phyloP scores from a whole-genome alignment of 371 early-diverging fungal genomes.

The Enterospora canceri region DNA sequence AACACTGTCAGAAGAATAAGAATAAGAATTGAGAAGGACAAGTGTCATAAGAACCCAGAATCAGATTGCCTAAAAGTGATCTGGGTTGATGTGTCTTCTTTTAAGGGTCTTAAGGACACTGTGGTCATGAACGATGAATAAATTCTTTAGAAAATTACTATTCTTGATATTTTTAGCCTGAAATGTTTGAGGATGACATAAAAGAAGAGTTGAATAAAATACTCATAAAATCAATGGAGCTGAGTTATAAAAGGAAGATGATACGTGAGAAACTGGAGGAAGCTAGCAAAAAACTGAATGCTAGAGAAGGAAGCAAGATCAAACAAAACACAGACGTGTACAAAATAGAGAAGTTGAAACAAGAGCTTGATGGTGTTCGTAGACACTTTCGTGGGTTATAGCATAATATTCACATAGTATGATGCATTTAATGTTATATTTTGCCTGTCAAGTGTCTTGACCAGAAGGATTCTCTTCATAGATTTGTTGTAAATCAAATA shows the following conservation, averaged over 20 bases:
- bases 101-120: slow-evolving; percentile 16
- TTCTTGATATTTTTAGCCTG: slow-evolving; percentile 6
- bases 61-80: slow-evolving; percentile 11
- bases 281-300: neutral
- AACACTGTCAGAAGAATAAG: slow-evolving; percentile 25
- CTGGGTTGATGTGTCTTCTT: slow-evolving; percentile 19
- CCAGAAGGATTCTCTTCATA: slow-evolving; percentile 21
- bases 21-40: slow-evolving; percentile 29
- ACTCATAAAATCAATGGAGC: slow-evolving; percentile 36
- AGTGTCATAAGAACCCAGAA: slow-evolving; percentile 20
- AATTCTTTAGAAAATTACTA: slow-evolving; percentile 8
- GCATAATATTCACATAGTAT: neutral
- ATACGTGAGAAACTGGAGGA: slow-evolving; percentile 21
- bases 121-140: slow-evolving; percentile 17
- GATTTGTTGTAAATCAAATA: slow-evolving; percentile 27
- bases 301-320: too few relatives aligned
- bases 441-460: slow-evolving; percentile 13
- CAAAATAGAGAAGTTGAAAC: neutral
- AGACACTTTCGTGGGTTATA: slow-evolving; percentile 4
- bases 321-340: slow-evolving; percentile 24
- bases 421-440: neutral
- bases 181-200: neutral
- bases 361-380: slow-evolving; percentile 20
- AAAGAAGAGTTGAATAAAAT: slow-evolving; percentile 37
- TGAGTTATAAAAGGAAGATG: slow-evolving; percentile 35